Evolutionary conservation across 164 flowering plant genomes (phyloP), one percentile per base, ranked within the genome.

Genomic region (Chimonanthus salicifolius): DNA sequence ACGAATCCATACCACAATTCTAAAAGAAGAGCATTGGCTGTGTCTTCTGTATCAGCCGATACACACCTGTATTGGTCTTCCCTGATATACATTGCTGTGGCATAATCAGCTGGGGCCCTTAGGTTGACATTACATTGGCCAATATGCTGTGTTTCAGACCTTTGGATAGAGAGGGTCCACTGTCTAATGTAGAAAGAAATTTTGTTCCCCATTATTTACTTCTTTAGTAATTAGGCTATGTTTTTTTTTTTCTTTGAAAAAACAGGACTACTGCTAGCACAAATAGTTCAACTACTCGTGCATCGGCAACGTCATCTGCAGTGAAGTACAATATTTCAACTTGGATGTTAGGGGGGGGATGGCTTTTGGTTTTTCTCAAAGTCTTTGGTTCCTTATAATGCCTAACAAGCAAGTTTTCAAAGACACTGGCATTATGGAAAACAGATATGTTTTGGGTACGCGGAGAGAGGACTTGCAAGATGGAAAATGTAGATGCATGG

Each of bases 241-340:
- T 9, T 54, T 13, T 54, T 54, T 54, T 54, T 15, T 54, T 33
- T 33, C 33, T 33, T 33, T 33, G 33, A 1, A 33, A 33, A 33
- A 33, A 3, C 89, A 90, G 94, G 83, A 75, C 79, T 67, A 85
- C 83, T 76, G 81, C 78, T 9, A 85, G 83, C 47, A 0, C 45
- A 48, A 11, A 45, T 45, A 44, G 46, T 15, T 66, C 68, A 6
- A 74, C 83, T 18, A 75, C 85, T 13, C 78, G 86, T 5, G 74
- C 82, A 6, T 48, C 83, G 33, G 48, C 83, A 3, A 8, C 80
- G 10, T 81, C 91, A 60, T 73, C 80, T 13, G 74, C 84, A 6
- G 33, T 75, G 3, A 70, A 51, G 45, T 63, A 63, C 11, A 63
- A 11, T 49, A 65, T 33, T 47, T 51, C 71, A n/a, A 8, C 74